Conservation (phyloP, 345 rosid species). For the Citrus hindsii region DNA sequence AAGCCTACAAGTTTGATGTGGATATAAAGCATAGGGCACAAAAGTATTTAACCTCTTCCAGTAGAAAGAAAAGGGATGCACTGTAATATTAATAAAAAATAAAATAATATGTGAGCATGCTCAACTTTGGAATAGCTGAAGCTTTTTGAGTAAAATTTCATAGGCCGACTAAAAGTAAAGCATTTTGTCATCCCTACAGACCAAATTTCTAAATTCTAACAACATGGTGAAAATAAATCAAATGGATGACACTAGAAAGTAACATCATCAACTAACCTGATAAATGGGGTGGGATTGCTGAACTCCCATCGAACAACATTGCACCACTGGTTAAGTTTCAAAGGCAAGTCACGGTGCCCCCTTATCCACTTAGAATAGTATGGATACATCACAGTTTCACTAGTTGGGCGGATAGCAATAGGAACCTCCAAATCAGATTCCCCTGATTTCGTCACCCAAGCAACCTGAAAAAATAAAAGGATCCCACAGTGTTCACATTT, state of each 20-base stretch:
- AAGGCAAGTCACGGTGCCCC: slow-evolving; percentile 94
- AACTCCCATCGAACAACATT: slow-evolving; percentile 99
- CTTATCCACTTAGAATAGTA: slow-evolving; percentile 97
- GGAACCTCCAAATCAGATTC: slow-evolving; percentile 88
- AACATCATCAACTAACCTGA: slow-evolving; percentile 52
- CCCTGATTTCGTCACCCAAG: slow-evolving; percentile 96
- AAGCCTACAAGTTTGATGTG: neutral
- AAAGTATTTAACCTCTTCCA: neutral
- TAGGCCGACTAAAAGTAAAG: neutral
- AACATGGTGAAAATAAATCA: neutral
- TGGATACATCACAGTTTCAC: slow-evolving; percentile 99
- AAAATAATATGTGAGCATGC: neutral
- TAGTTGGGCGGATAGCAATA: slow-evolving; percentile 95
- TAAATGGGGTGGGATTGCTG: slow-evolving; percentile 99
- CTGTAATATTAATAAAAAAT: neutral
- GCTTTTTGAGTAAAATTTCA: neutral
- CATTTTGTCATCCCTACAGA: neutral
- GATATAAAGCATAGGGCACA: neutral
- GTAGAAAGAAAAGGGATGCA: neutral
- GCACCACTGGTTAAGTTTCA: slow-evolving; percentile 98
- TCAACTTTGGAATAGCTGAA: neutral
- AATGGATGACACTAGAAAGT: neutral
- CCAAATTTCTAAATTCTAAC: neutral
- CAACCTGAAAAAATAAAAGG: slow-evolving; percentile 53
- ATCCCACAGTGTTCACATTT: neutral